These are phyloP conservation scores for Microbotryum saponariae DNA, from an alignment of 1,284 basidiomycete species.

Conservation along the genomic window DNA sequence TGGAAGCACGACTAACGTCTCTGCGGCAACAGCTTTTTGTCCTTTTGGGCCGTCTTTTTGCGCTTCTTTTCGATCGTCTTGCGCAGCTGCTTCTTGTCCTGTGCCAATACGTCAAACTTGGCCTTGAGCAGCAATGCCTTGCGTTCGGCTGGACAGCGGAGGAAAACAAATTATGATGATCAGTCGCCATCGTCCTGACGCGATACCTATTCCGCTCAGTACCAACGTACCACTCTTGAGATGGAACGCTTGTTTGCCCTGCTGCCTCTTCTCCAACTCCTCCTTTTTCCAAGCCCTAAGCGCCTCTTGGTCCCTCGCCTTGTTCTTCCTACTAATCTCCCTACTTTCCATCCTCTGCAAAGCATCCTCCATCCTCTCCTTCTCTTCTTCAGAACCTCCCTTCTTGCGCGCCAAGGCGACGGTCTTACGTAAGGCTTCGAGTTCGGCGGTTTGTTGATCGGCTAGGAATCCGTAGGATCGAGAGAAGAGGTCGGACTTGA, in stretches of 20 bases:
- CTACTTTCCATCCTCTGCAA: slow-evolving; percentile 62
- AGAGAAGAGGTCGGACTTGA: slow-evolving; percentile 60
- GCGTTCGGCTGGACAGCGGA: slow-evolving; percentile 11
- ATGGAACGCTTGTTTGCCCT: slow-evolving; percentile 76
- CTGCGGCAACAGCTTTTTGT: slow-evolving; percentile 32
- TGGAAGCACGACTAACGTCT: neutral
- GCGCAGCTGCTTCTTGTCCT: slow-evolving; percentile 34
- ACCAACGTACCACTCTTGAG: slow-evolving; percentile 67
- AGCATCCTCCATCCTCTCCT: slow-evolving; percentile 65
- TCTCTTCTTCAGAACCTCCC: slow-evolving; percentile 59
- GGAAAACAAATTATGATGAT: too few relatives aligned
- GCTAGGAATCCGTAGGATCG: slow-evolving; percentile 72
- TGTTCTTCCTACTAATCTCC: slow-evolving; percentile 46
- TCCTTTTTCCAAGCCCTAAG: slow-evolving; percentile 55
- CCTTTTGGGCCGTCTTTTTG: slow-evolving; percentile 28
- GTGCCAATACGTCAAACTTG: slow-evolving; percentile 31
- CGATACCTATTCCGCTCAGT: neutral
- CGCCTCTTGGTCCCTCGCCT: slow-evolving; percentile 51
- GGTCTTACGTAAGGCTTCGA: slow-evolving; percentile 54
- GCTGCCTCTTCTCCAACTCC: slow-evolving; percentile 62
- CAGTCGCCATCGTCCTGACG: too few relatives aligned
- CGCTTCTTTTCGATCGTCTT: slow-evolving; percentile 34
- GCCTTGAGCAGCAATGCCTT: slow-evolving; percentile 33
- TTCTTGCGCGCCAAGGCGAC: slow-evolving; percentile 63
- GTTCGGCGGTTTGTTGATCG: slow-evolving; percentile 59